These are phyloP conservation scores for Pyricularia sp. DNA, from an alignment of 2,329 filamentous ascomycete genomes.

Conservation along the genomic window DNA sequence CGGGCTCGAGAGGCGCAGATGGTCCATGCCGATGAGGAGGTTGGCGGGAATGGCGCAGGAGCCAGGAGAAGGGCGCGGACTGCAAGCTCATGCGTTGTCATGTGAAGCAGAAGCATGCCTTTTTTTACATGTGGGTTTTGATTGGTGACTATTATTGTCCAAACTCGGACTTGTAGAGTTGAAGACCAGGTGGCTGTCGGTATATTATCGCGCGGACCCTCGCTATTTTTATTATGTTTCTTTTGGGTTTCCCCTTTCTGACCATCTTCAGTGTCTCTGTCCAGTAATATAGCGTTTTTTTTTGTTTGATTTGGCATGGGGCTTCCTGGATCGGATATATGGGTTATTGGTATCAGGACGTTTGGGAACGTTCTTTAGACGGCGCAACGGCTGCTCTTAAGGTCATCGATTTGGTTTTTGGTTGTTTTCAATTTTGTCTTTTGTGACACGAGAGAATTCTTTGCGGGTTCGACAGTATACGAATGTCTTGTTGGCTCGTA, in stretches of 20 bases:
- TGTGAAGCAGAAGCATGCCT: not conserved
- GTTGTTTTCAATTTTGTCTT: not conserved
- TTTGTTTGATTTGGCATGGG: not conserved
- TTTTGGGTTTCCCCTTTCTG: not conserved
- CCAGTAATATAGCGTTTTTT: not conserved
- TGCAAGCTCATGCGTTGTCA: not conserved
- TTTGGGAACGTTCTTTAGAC: not conserved
- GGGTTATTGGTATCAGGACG: not conserved
- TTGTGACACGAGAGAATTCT: not conserved
- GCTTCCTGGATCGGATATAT: not conserved
- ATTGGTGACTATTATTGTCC: too few relatives aligned
- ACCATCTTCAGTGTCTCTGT: too few relatives aligned
- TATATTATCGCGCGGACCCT: not conserved
- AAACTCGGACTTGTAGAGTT: not conserved
- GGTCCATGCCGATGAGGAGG: constrained; percentile 70
- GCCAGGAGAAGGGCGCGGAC: not conserved
- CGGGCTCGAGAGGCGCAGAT: constrained; percentile 64
- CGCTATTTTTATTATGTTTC: not conserved
- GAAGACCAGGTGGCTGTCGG: not conserved
- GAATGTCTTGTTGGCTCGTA: not conserved
- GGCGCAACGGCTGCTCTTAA: not conserved
- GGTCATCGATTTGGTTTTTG: not conserved
- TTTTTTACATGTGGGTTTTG: not conserved
- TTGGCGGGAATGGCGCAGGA: constrained; percentile 33
- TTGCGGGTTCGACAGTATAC: not conserved